Conservation (phyloP, 1,284 basidiomycete genomes). For the Irpex sp. region DNA sequence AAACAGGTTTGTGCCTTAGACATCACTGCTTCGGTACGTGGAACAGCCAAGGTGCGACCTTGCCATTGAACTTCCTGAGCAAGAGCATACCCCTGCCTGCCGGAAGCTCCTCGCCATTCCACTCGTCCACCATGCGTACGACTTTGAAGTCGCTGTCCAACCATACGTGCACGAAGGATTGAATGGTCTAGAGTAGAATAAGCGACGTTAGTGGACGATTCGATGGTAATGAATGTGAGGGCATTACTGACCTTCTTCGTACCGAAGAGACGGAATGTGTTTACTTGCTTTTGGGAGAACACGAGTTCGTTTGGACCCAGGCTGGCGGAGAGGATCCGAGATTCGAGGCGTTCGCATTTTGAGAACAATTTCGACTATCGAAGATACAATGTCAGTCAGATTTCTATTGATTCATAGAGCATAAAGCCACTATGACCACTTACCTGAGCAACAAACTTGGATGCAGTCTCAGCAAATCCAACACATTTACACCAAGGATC, state of each 20-base stretch:
- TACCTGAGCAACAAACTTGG: conserved; percentile 62
- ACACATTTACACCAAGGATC: conserved; percentile 49
- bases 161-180: conserved; percentile 62
- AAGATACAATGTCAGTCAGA: background rate
- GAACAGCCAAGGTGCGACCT: conserved; percentile 46
- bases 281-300: conserved; percentile 59
- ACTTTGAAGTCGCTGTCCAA: conserved; percentile 63
- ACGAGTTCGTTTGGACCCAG: conserved; percentile 51
- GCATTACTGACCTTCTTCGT: conserved; percentile 44
- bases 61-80: conserved; percentile 48
- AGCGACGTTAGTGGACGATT: background rate
- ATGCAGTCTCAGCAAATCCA: conserved; percentile 39
- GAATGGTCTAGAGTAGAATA: conserved; percentile 30
- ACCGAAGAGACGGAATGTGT: conserved; percentile 49
- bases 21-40: conserved; percentile 35
- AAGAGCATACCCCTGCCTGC: conserved; percentile 41
- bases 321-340: conserved; percentile 56
- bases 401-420: no score
- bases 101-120: conserved; percentile 57
- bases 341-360: conserved; percentile 45
- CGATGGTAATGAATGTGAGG: no score
- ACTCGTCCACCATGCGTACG: conserved; percentile 54
- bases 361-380: conserved; percentile 53
- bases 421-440: conserved; percentile 13
- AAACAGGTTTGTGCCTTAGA: background rate